Conservation (phyloP, 192 early-diverging fungal species). For the Phlyctochytrium bullatum region DNA sequence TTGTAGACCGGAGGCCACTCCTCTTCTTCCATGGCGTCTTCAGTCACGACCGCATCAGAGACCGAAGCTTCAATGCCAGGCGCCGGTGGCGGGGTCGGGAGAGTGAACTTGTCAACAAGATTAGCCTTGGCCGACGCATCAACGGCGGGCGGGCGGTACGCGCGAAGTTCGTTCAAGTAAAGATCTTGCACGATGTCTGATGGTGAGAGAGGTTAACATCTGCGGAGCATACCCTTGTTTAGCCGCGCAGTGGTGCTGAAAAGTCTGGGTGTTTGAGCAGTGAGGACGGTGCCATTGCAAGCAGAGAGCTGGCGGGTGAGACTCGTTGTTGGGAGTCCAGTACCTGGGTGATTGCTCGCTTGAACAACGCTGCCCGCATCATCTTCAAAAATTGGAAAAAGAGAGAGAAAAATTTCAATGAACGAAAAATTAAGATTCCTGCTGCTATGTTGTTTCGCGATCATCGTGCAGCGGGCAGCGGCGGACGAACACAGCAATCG, state of each 20-base stretch:
- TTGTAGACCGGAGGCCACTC: conserved; percentile 50
- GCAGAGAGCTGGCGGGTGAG: too few species aligned
- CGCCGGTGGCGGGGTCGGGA: conserved; percentile 40
- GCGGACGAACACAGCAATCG: conserved; percentile 32
- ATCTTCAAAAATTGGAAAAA: too few species aligned
- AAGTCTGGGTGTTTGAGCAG: too few species aligned
- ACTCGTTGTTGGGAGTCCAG: too few species aligned
- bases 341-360: too few species aligned
- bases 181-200: conserved; percentile 44
- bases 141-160: conserved; percentile 42
- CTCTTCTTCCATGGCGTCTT: conserved; percentile 41
- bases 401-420: not conserved
- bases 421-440: not conserved
- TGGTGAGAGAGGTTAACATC: too few species aligned
- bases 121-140: conserved; percentile 30
- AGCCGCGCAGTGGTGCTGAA: too few species aligned
- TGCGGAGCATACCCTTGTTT: too few species aligned
- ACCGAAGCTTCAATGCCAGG: conserved; percentile 36
- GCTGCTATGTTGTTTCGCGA: not conserved
- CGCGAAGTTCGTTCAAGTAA: conserved; percentile 42
- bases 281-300: too few species aligned
- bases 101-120: conserved; percentile 39
- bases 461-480: not conserved
- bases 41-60: conserved; percentile 10
- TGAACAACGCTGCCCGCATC: too few species aligned